phyloP scores from a whole-genome alignment of 257 asterid species.

The Petunia axillaris region DNA sequence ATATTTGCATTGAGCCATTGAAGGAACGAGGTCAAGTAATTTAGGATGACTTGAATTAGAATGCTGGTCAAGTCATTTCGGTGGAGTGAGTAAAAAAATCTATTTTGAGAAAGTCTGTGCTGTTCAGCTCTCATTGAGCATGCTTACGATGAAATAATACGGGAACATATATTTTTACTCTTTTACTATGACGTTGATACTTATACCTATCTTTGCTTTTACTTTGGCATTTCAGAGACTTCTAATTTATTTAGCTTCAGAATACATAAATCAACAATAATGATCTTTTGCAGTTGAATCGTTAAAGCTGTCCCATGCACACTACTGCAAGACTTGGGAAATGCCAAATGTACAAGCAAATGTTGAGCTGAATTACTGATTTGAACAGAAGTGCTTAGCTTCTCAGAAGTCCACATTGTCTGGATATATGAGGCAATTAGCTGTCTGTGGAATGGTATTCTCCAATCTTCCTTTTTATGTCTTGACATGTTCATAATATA shows the following conservation, averaged over 20 bases:
- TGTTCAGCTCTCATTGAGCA: not conserved
- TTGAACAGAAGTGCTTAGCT: not conserved
- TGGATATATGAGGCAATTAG: not conserved
- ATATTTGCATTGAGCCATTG: not conserved
- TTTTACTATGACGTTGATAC: not conserved
- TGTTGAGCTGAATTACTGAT: not conserved
- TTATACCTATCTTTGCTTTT: not conserved
- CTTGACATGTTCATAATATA: not conserved
- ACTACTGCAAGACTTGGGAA: not conserved
- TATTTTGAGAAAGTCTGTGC: not conserved
- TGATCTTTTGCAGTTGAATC: not conserved
- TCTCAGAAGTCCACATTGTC: constrained; percentile 1
- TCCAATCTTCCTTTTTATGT: constrained; percentile 14
- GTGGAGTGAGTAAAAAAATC: not conserved
- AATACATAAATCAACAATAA: not conserved
- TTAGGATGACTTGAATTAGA: not conserved
- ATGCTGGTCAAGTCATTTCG: not conserved
- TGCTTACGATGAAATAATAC: not conserved
- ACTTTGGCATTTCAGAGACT: not conserved
- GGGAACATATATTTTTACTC: not conserved
- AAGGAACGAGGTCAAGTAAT: constrained; percentile 15
- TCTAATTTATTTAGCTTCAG: not conserved
- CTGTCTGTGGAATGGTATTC: not conserved
- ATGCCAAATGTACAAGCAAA: not conserved
- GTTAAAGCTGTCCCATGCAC: not conserved